A percentile compares a stretch with the other conserved stretches of the same genome.
These are phyloP conservation scores for Euphrasia arctica DNA, from an alignment of 305 asterid species.

Conservation along the genomic window DNA sequence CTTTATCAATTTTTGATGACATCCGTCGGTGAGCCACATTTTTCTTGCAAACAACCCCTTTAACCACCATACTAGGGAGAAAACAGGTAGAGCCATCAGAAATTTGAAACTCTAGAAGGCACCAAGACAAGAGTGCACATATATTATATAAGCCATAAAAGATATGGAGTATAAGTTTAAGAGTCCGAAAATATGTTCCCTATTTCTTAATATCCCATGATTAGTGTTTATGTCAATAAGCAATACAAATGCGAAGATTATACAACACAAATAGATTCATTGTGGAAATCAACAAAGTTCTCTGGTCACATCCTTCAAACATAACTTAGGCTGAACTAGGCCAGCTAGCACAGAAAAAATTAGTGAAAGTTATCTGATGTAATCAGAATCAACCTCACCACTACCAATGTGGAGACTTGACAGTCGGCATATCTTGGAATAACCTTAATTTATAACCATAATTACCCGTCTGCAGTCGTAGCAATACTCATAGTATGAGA, in stretches of 20 bases:
- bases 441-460: conserved; percentile 17
- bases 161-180: conserved; percentile 9
- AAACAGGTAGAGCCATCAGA: conserved; percentile 33
- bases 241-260: conserved; percentile 8
- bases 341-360: conserved; percentile 1
- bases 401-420: conserved; percentile 11
- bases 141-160: conserved; percentile 23
- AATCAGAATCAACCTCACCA: conserved; percentile 7
- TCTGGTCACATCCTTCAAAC: conserved; percentile 17
- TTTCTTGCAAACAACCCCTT: conserved; percentile 78
- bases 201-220: conserved; percentile 17
- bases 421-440: conserved; percentile 13
- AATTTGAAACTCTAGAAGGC: conserved; percentile 22
- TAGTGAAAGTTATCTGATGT: conserved; percentile 18
- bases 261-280: not conserved
- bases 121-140: conserved; percentile 1
- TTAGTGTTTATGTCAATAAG: conserved; percentile 10
- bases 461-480: not conserved
- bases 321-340: conserved; percentile 11
- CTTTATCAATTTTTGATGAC: conserved; percentile 64
- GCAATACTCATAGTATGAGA: conserved; percentile 1
- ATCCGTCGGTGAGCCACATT: conserved; percentile 86
- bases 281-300: conserved; percentile 18
- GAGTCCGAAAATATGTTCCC: conserved; percentile 12
- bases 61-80: conserved; percentile 53